Evolutionary conservation across 257 asterid species (phyloP), one percentile per base, ranked within the genome.

Genomic region (Misopates orontium): DNA sequence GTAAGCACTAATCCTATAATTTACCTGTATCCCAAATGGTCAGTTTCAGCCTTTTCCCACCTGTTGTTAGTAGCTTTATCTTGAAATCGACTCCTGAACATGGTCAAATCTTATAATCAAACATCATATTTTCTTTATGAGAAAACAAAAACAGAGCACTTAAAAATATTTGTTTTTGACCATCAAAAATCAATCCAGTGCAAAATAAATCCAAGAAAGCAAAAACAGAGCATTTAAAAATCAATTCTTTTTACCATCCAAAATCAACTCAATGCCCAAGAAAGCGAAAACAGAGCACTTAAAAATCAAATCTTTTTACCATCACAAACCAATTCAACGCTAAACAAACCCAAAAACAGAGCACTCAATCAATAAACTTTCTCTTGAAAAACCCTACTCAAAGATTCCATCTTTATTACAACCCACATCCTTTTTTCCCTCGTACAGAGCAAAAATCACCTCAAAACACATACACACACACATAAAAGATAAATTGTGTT

Each of bases 1-100:
- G 58, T n/a, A 49, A 49, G 22, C 0, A 0, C 20, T 49, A n/a
- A 1, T n/a, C 12, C 22, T 49, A 10, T 1, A 49, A 41, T 13
- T 60, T 64, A 90, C 97, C 96, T 71, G 97, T 88, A 72, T 90
- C 97, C 97, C 97, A 90, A 25, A 90, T 88, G n/a, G 97, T 90
- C 10, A 87, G 84, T 74, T 90, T 90, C 69, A 88, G 65, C 71
- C 84, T 80, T 68, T 90, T 90, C 59, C 91, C 95, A 22, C 78
- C 91, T 60, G 83, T 70, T 0, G 92, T 86, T 48, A 90, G 75
- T 82, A 83, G 73, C 79, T 86, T 86, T 67, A 90, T 87, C 87
- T 90, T 90, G 89, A 90, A 90, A 81, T 90, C 97, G 76, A 88
- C 97, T 59, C 97, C 97, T 90, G 77, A 20, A 67, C 36, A 70